Evolutionary conservation across 306 rosid genomes (phyloP), one percentile per base, ranked within the genome.

Genomic region (Cyclanthera cordifolia): DNA sequence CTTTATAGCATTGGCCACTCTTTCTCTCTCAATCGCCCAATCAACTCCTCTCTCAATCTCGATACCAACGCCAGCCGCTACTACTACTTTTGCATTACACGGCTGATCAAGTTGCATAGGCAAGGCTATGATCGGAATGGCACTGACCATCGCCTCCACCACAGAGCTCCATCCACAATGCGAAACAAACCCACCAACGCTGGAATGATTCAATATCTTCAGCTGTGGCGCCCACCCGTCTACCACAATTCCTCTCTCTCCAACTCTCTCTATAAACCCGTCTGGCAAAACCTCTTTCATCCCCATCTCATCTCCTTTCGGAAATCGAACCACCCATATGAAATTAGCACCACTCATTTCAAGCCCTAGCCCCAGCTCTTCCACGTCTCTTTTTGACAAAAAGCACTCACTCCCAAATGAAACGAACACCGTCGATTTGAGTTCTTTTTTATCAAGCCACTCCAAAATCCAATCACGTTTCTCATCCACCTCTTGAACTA

Each of bases 401-500:
- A 30, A 72, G 51, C 56, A 72, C 80, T 77, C 74, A n/a, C 80
- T 77, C 3, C 77, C 77, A 45, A 77, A 77, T 0, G 77, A 77
- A 24, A 77, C 71, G 34, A 47, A 77, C 23, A 77, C 73, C 1
- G 69, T 50, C 16, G 80, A 77, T 6, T 52, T 48, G 10, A 19
- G n/a, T 3, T 72, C 17, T 34, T 58, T 77, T 28, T 34, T 20
- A 20, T 28, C 32, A 28, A 28, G 32, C 32, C 32, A 28, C 32
- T 28, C 32, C 32, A 28, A 28, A 28, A 28, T 28, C 32, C 32
- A 28, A 28, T n/a, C n/a, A n/a, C n/a, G n/a, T n/a, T n/a, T n/a
- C n/a, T n/a, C n/a, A n/a, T n/a, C n/a, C n/a, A n/a, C n/a, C n/a
- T n/a, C n/a, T n/a, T n/a, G n/a, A n/a, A n/a, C n/a, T n/a, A n/a